These are phyloP conservation scores for Boletus subluridellus DNA, from an alignment of 1,284 basidiomycete species.

Conservation along the genomic window DNA sequence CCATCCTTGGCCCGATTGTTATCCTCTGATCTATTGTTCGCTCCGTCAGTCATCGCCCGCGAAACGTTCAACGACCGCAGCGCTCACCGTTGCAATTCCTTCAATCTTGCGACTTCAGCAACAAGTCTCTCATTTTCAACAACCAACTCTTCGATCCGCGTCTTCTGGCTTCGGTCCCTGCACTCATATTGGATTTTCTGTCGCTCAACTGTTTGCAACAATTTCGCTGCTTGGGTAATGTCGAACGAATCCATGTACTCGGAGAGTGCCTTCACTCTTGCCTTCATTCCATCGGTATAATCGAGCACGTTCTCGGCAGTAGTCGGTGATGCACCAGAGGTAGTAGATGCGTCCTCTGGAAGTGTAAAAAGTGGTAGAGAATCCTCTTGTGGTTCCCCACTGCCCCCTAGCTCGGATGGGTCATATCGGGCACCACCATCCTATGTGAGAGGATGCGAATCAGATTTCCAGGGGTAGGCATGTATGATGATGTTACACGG, in stretches of 20 bases:
- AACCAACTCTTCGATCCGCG: slow-evolving; percentile 23
- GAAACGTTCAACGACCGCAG: not conserved
- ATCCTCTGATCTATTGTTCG: slow-evolving; percentile 11
- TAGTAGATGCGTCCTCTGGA: slow-evolving; percentile 13
- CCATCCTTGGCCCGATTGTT: slow-evolving; percentile 3
- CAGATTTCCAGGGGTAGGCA: not conserved
- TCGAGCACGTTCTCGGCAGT: slow-evolving; percentile 29
- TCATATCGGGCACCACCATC: not conserved
- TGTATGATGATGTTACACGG: not conserved
- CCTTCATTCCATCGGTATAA: slow-evolving; percentile 23
- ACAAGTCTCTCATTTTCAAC: slow-evolving; percentile 21
- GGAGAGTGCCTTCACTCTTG: slow-evolving; percentile 24
- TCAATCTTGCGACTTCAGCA: slow-evolving; percentile 17
- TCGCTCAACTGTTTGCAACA: slow-evolving; percentile 19
- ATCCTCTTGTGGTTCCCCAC: slow-evolving; percentile 7
- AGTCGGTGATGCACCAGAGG: slow-evolving; percentile 24
- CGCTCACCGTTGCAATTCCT: slow-evolving; percentile 19
- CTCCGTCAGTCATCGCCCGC: not conserved
- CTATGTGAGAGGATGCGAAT: slow-evolving; percentile 5
- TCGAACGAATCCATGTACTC: slow-evolving; percentile 32
- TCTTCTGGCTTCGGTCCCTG: slow-evolving; percentile 25
- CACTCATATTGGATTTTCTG: slow-evolving; percentile 27
- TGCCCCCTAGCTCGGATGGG: too few species aligned
- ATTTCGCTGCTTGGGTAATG: slow-evolving; percentile 15
- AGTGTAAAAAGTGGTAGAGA: slow-evolving; percentile 22